Evolutionary conservation across 2,329 filamentous ascomycete genomes (phyloP), one percentile per base, ranked within the genome.

Genomic region (Fusarium acutatum): DNA sequence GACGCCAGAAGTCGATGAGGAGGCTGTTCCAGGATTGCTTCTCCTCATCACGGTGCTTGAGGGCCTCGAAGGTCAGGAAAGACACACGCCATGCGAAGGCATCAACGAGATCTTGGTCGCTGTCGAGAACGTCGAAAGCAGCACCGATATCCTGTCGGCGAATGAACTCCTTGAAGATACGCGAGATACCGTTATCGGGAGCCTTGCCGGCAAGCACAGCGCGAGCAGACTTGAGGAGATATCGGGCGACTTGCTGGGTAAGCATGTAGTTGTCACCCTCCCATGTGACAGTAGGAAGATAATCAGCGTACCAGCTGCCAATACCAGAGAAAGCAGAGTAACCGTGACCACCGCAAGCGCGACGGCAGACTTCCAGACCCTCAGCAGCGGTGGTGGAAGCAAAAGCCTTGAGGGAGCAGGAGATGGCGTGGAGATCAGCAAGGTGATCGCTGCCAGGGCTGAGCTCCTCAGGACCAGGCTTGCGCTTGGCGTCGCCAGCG

Each of bases 241-340:
- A 94, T 65, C 92, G 88, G 6, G 91, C 91, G 6, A 94, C 92
- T 83, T 95, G 93, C 81, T 95, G 93, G 15, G 92, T 93, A 67
- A 95, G 85, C 92, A 95, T 94, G 84, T 93, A 94, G 85, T 94
- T 94, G 83, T 94, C 93, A 49, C 93, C 93, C 80, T 94, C 93
- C 90, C 91, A 93, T 15, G 92, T 93, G 8, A 86, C 83, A 7
- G 82, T 84, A n/a, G 93, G 92, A 3, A 94, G 86, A 79, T 94
- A 94, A 80, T 95, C 92, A 34, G 92, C 87, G 77, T 94, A 95
- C 88, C 89, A 93, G 24, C 88, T 84, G 4, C 92, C 92, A 74
- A 95, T 93, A n/a, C 93, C 93, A 61, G 90, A 90, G 83, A 94
- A 94, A 77, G 87, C 90, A 61, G 88, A 91, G 84, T 94, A 95